Percentiles rank a stretch among this genome's conserved stretches.
Conservation (phyloP, 225 moss, liverwort and hornwort genomes). For the Polytrichum formosum region DNA sequence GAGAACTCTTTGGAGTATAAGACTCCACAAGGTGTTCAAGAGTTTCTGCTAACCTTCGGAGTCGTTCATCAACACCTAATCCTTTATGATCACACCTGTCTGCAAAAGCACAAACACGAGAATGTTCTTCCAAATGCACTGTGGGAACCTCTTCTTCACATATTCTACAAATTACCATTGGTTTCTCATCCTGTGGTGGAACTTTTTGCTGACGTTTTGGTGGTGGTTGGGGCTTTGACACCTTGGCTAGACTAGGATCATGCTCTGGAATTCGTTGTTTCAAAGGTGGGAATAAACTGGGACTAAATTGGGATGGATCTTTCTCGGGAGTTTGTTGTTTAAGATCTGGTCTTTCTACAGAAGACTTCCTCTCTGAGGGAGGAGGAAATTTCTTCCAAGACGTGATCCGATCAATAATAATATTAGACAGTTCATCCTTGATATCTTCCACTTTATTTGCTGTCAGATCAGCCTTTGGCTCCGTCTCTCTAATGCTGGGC, state of each 20-base stretch:
- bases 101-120: slow-evolving; percentile 93
- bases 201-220: slow-evolving; percentile 34
- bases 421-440: slow-evolving; percentile 38
- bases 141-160: slow-evolving; percentile 99
- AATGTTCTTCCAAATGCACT: slow-evolving; percentile 88
- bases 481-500: slow-evolving; percentile 44
- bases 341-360: slow-evolving; percentile 13
- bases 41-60: slow-evolving; percentile 72
- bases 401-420: slow-evolving; percentile 73
- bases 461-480: slow-evolving; percentile 26
- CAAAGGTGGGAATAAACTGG: neutral
- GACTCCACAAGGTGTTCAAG: slow-evolving; percentile 84
- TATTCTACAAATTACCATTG: slow-evolving; percentile 95
- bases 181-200: slow-evolving; percentile 58
- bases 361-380: slow-evolving; percentile 33
- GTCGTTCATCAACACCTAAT: slow-evolving; percentile 80
- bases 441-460: slow-evolving; percentile 24
- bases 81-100: slow-evolving; percentile 92
- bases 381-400: slow-evolving; percentile 75
- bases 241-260: neutral
- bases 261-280: slow-evolving; percentile 15
- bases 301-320: slow-evolving; percentile 13
- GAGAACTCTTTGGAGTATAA: slow-evolving; percentile 60
- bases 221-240: slow-evolving; percentile 24
- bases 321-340: slow-evolving; percentile 37